phyloP scores from a whole-genome alignment of 768 basidiomycete species.

The Lanmaoa rubissima region DNA sequence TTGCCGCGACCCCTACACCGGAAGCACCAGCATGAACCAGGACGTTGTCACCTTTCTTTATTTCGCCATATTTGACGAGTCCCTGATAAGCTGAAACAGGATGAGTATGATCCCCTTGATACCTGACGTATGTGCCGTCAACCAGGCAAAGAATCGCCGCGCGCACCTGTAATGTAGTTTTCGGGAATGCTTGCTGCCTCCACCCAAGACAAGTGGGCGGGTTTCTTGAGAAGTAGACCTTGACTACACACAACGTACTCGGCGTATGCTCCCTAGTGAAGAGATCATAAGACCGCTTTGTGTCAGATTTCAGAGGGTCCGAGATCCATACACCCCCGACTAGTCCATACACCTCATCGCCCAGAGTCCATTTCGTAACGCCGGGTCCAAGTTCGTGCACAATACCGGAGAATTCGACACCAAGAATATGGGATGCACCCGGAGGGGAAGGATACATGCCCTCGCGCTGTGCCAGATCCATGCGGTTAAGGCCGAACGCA shows the following conservation, averaged over 20 bases:
- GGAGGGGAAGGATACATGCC: conserved; percentile 77
- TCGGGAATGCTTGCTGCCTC: conserved; percentile 90
- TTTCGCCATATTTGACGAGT: conserved; percentile 61
- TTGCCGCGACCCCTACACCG: conserved; percentile 86
- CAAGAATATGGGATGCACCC: conserved; percentile 72
- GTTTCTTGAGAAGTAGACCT: conserved; percentile 72
- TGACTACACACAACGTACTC: conserved; percentile 73
- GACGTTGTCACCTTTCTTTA: conserved; percentile 70
- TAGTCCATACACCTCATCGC: conserved; percentile 78
- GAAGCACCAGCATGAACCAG: conserved; percentile 91
- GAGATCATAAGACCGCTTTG: conserved; percentile 2
- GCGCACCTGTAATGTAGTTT: conserved; percentile 78
- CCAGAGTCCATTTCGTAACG: conserved; percentile 53
- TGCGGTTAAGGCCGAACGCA: conserved; percentile 86
- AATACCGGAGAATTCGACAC: conserved; percentile 82
- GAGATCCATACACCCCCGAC: conserved; percentile 64
- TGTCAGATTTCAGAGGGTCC: neutral
- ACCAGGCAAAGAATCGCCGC: conserved; percentile 9
- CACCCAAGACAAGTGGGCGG: conserved; percentile 68
- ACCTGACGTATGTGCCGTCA: neutral
- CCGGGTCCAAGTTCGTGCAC: conserved; percentile 53
- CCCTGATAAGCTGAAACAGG: conserved; percentile 54
- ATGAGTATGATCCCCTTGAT: conserved; percentile 3
- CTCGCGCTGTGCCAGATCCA: conserved; percentile 76
- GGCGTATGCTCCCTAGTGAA: conserved; percentile 79